Conservation (phyloP, 2,329 filamentous ascomycete species). For the Macrophomina phaseolina region DNA sequence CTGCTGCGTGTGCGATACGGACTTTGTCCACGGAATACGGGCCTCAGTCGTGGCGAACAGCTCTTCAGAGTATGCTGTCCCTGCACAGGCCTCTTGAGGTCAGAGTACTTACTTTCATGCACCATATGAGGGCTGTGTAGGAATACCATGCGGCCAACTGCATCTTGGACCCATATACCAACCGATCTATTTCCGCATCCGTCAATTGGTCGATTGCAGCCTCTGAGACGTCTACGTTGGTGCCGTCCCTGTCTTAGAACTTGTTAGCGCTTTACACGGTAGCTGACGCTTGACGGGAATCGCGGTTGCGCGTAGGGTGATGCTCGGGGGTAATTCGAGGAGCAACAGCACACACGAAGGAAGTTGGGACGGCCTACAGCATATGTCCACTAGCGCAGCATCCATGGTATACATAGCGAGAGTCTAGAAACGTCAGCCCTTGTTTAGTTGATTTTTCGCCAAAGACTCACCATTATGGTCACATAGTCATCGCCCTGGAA, state of each 20-base stretch:
- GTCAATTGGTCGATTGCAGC: conserved; percentile 34
- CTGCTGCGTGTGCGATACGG: not conserved
- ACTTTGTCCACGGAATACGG: not conserved
- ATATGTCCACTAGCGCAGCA: conserved; percentile 43
- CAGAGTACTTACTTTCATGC: conserved; percentile 34
- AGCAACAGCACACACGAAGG: not conserved
- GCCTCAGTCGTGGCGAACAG: not conserved
- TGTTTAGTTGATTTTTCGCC: not conserved
- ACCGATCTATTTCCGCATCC: conserved; percentile 36
- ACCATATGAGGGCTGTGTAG: conserved; percentile 48
- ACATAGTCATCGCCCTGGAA: conserved; percentile 50
- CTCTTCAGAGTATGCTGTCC: not conserved
- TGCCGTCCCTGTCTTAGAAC: conserved; percentile 35
- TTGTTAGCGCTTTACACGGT: not conserved
- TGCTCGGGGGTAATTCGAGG: no score
- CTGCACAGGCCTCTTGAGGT: not conserved
- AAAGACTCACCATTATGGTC: conserved; percentile 36
- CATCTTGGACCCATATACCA: conserved; percentile 44
- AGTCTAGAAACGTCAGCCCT: conserved; percentile 7
- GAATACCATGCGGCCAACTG: conserved; percentile 48
- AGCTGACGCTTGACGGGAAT: not conserved
- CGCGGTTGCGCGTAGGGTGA: not conserved
- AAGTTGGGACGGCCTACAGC: conserved; percentile 35
- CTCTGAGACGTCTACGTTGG: conserved; percentile 37
- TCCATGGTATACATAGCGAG: conserved; percentile 45